A percentile compares a stretch with the other conserved stretches of the same genome.
These are phyloP conservation scores for Karstenula rhodostoma DNA, from an alignment of 2,329 filamentous ascomycete genomes.

Conservation along the genomic window DNA sequence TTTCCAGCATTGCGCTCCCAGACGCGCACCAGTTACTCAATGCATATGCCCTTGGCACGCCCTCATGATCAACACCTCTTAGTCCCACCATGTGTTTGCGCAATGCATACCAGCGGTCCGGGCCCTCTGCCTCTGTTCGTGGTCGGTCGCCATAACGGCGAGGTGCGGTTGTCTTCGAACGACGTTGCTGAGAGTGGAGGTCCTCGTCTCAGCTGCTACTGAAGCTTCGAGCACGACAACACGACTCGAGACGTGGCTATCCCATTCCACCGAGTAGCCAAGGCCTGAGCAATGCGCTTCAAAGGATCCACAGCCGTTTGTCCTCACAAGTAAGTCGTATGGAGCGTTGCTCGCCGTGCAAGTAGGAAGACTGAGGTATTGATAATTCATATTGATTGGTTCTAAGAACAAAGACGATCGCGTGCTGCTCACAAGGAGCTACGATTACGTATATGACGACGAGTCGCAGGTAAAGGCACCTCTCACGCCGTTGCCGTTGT, in stretches of 20 bases:
- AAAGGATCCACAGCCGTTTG: too few relatives aligned
- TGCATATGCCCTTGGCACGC: too few relatives aligned
- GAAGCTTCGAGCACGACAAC: not conserved
- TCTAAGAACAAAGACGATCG: not conserved
- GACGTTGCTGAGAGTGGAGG: not conserved
- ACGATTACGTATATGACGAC: constrained; percentile 13
- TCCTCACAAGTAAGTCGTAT: not conserved
- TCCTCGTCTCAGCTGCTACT: not conserved
- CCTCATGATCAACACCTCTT: too few relatives aligned
- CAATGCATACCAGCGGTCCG: not conserved
- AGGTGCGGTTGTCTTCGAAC: too few relatives aligned
- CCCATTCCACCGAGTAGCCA: not conserved
- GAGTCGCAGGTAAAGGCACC: constrained; percentile 52
- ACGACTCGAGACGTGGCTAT: not conserved
- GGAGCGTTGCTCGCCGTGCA: not conserved
- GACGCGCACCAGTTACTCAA: too few relatives aligned
- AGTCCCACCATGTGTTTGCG: too few relatives aligned
- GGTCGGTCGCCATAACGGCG: not conserved
- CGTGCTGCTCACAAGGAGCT: constrained; percentile 1
- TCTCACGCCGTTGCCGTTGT: constrained; percentile 48
- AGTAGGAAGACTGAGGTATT: not conserved
- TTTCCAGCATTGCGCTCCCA: too few relatives aligned
- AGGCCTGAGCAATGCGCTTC: not conserved
- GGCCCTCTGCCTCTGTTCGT: not conserved
- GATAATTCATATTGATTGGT: not conserved